Percentiles rank a stretch among this genome's conserved stretches.
Conservation (phyloP, 1,284 basidiomycete genomes). For the Boletus semigastroideus region DNA sequence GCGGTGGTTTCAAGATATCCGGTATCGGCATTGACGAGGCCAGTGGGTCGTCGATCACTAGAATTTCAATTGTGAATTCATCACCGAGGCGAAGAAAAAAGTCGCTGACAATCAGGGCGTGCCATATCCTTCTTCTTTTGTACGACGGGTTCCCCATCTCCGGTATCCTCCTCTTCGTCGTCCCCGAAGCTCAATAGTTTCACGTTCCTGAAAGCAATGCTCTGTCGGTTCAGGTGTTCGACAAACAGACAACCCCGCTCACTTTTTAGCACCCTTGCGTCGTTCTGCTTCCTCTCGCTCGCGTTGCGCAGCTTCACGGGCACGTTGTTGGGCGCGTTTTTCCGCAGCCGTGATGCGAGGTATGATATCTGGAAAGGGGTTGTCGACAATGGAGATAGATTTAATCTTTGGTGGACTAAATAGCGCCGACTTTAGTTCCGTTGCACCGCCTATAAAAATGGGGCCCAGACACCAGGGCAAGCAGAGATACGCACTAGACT, state of each 20-base stretch:
- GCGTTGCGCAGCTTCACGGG: slow-evolving; percentile 70
- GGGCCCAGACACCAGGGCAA: background rate
- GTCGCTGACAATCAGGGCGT: slow-evolving; percentile 77
- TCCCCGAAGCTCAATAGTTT: slow-evolving; percentile 86
- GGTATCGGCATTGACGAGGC: slow-evolving; percentile 27
- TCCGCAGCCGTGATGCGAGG: slow-evolving; percentile 96
- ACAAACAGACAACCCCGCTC: slow-evolving; percentile 17
- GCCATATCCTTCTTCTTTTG: slow-evolving; percentile 78
- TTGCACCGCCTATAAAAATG: background rate
- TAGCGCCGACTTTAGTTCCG: slow-evolving; percentile 1
- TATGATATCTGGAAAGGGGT: slow-evolving; percentile 93
- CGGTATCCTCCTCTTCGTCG: slow-evolving; percentile 63
- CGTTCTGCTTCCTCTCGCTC: slow-evolving; percentile 77
- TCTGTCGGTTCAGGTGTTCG: background rate
- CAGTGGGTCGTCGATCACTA: slow-evolving; percentile 55
- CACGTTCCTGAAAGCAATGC: slow-evolving; percentile 62
- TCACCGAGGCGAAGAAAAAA: background rate
- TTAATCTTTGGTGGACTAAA: slow-evolving; percentile 86
- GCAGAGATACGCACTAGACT: slow-evolving; percentile 65
- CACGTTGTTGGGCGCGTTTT: slow-evolving; percentile 77
- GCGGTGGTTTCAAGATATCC: slow-evolving; percentile 13
- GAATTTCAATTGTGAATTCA: slow-evolving; percentile 4
- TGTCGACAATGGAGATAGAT: slow-evolving; percentile 80
- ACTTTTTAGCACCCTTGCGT: slow-evolving; percentile 84
- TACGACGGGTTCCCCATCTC: slow-evolving; percentile 45